phyloP scores from a whole-genome alignment of 768 basidiomycete species.

The Nidula microcarpa region DNA sequence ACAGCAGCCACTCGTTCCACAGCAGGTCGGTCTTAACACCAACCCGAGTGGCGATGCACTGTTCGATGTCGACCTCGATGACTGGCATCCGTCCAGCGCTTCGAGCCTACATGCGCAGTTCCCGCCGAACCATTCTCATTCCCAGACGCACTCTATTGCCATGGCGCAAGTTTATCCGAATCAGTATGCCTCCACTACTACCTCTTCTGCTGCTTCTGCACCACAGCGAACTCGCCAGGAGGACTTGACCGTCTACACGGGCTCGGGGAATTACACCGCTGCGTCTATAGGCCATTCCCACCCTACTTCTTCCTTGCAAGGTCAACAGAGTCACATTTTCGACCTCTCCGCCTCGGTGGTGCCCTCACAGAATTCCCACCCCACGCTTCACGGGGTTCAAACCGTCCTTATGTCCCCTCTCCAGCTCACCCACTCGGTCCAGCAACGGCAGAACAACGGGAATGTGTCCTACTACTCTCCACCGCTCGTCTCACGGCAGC shows the following conservation, averaged over 20 bases:
- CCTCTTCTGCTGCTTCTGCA: background rate
- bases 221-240: slow-evolving; percentile 13
- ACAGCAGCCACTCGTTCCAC: slow-evolving; percentile 9
- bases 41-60: slow-evolving; percentile 8
- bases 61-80: slow-evolving; percentile 21
- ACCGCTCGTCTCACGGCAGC: slow-evolving; percentile 8
- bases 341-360: background rate
- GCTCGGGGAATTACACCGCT: slow-evolving; percentile 5
- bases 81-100: slow-evolving; percentile 15
- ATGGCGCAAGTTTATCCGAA: slow-evolving; percentile 6
- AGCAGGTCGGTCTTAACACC: slow-evolving; percentile 11
- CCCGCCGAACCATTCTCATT: slow-evolving; percentile 4
- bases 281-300: background rate
- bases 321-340: slow-evolving; percentile 6
- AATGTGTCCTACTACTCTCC: slow-evolving; percentile 9
- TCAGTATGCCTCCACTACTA: slow-evolving; percentile 4
- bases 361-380: slow-evolving; percentile 1
- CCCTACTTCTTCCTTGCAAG: slow-evolving; percentile 2
- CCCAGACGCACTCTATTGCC: slow-evolving; percentile 4
- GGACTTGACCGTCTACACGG: slow-evolving; percentile 11
- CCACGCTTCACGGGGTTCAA: background rate
- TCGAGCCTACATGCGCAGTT: slow-evolving; percentile 1
- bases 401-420: slow-evolving; percentile 1
- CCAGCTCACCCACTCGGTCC: slow-evolving; percentile 6
- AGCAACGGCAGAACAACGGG: slow-evolving; percentile 4